Evolutionary conservation across 106 monocot species (phyloP).

Genomic region (Vanilla planifolia): DNA sequence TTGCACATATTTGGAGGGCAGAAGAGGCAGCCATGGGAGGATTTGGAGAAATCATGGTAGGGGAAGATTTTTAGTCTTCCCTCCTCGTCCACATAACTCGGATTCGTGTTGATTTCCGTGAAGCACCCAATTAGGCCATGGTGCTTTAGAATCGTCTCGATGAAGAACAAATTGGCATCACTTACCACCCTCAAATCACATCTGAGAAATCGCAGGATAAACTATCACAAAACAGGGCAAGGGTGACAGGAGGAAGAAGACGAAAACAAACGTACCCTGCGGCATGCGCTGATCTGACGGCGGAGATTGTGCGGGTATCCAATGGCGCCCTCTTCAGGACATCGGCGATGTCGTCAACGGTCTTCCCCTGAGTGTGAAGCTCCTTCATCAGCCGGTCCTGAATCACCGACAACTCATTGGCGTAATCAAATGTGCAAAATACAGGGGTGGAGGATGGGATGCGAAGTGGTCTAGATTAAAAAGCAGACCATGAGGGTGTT

Average conservation of each 20-base stretch:
- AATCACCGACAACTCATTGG: background rate
- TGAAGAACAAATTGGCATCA: slow-evolving; percentile 87
- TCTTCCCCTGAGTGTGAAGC: slow-evolving; percentile 36
- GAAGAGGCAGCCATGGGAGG: slow-evolving; percentile 50
- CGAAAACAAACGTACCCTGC: slow-evolving; percentile 22
- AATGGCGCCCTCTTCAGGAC: slow-evolving; percentile 36
- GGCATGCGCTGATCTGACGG: slow-evolving; percentile 39
- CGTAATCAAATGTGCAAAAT: no score
- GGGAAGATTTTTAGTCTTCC: slow-evolving; percentile 69
- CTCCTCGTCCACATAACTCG: slow-evolving; percentile 52
- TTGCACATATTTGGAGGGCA: slow-evolving; percentile 99
- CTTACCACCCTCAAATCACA: slow-evolving; percentile 87
- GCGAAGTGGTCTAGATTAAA: background rate
- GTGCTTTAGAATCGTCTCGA: slow-evolving; percentile 73
- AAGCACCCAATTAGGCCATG: slow-evolving; percentile 69
- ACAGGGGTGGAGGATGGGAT: background rate
- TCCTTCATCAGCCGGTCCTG: slow-evolving; percentile 56
- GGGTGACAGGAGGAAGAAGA: background rate
- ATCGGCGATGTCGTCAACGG: slow-evolving; percentile 31
- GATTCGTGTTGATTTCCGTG: slow-evolving; percentile 91
- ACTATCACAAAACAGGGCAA: background rate
- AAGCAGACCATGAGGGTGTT: slow-evolving; percentile 46
- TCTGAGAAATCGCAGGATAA: slow-evolving; percentile 18
- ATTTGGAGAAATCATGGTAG: slow-evolving; percentile 54
- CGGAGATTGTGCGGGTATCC: slow-evolving; percentile 27